Conservation (phyloP, 192 early-diverging fungal species). For the Podila verticillata region DNA sequence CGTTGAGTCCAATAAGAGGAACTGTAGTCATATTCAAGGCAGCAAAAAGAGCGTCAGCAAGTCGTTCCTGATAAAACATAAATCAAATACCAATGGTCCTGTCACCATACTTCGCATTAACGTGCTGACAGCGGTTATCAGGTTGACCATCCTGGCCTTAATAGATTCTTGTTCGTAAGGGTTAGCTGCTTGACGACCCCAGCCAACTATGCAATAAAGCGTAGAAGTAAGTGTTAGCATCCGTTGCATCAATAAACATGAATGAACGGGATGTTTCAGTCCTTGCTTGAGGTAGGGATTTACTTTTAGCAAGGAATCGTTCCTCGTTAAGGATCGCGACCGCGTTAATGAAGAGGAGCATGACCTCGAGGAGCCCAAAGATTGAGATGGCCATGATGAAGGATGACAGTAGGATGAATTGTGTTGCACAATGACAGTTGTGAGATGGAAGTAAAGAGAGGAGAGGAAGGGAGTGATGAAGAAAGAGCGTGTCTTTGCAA, state of each 20-base stretch:
- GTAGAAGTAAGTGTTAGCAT: not conserved
- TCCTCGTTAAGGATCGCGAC: conserved; percentile 93
- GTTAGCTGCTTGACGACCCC: conserved; percentile 56
- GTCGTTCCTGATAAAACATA: not conserved
- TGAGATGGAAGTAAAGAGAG: not conserved
- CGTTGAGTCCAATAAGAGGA: conserved; percentile 83
- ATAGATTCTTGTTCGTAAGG: conserved; percentile 70
- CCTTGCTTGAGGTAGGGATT: conserved; percentile 12
- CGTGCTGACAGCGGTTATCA: conserved; percentile 91
- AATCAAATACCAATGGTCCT: not conserved
- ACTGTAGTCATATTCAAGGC: conserved; percentile 53
- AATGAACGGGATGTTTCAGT: too few species aligned
- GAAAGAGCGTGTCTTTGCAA: not conserved
- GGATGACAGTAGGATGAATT: not conserved
- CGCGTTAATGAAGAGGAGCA: conserved; percentile 87
- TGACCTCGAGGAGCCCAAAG: conserved; percentile 82
- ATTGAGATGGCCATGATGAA: conserved; percentile 66
- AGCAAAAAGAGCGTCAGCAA: not conserved
- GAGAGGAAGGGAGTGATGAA: not conserved
- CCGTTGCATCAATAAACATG: too few species aligned
- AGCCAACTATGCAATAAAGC: conserved; percentile 66
- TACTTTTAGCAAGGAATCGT: conserved; percentile 91
- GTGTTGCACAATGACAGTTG: not conserved
- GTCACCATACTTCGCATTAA: conserved; percentile 80
- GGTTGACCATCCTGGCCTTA: conserved; percentile 83